Conservation (phyloP, 2,329 filamentous ascomycete genomes). For the Hymenoscyphus fraxineus region DNA sequence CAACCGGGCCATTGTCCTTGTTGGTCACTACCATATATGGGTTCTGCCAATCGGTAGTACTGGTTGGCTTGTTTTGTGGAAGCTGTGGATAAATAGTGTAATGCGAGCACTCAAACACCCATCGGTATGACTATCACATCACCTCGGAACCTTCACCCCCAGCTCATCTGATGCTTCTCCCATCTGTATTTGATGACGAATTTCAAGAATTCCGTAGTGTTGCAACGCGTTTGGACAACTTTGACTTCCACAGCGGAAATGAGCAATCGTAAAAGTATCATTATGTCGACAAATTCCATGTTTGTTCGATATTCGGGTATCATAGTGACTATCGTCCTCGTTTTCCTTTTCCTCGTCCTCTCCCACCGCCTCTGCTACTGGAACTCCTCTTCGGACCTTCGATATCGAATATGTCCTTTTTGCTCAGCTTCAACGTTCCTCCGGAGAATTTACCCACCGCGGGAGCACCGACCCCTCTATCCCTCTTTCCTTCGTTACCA, state of each 20-base stretch:
- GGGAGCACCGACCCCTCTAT: conserved; percentile 68
- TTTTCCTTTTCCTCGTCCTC: conserved; percentile 30
- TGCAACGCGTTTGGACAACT: not conserved
- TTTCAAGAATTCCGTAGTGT: not conserved
- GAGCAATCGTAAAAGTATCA: conserved; percentile 3
- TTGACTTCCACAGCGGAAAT: not conserved
- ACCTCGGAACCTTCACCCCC: not conserved
- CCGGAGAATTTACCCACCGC: conserved; percentile 76
- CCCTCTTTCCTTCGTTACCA: conserved; percentile 41
- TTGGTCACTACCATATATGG: not conserved
- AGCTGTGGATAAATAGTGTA: not conserved
- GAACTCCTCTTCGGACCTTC: conserved; percentile 47
- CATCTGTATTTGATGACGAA: not conserved
- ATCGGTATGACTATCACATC: not conserved
- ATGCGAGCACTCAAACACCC: not conserved
- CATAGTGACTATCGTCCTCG: conserved; percentile 14
- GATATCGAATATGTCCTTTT: conserved; percentile 70
- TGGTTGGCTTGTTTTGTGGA: not conserved
- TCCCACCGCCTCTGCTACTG: conserved; percentile 30
- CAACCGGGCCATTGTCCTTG: not conserved
- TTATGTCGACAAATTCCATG: not conserved
- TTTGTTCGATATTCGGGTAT: conserved; percentile 2
- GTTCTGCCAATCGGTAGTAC: not conserved
- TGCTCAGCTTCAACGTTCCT: conserved; percentile 74
- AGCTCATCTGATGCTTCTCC: not conserved